Base-by-base conservation (phyloP, 2,329 filamentous ascomycete genomes). In the Paecilomyces sp. region DNA sequence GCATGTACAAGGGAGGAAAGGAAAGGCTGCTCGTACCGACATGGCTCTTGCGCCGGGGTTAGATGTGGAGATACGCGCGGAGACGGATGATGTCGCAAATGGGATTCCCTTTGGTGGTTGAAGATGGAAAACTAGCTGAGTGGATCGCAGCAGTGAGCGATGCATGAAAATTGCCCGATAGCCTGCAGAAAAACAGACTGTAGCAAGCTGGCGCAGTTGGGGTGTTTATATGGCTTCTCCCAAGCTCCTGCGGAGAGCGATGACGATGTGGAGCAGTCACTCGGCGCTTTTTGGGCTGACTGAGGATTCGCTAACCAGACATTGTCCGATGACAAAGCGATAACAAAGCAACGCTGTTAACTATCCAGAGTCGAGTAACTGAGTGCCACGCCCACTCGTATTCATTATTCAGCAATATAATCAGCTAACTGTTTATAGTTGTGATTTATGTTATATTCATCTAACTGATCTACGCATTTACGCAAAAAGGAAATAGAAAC, bases 1-100 rank as follows among this genome's bases (percentile, higher is more conserved):
- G n/a, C 8, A 47, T 11, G 9, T 9, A 15, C 3, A n/a, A 18
- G 41, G 31, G 13, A n/a, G 3, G 4, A 47, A 8, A 36, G 6
- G 33, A 56, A 36, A 47, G 50, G 51, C 22, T 30, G 24, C 57
- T 30, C 68, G 57, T 72, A 75, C 73, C 57, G 73, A 65, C 73
- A 75, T 75, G 55, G 60, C 70, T 68, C 68, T 67, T 31, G 60
- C 54, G 54, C 57, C 56, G 22, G 57, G 55, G 59, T 59, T 62
- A 58, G 30, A 25, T 67, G 68, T 59, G 64, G 65, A 58, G 65
- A 67, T 60, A 18, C 61, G 53, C 53, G 3, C 24, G 13, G 64
- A 62, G 63, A 33, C 65, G 61, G 56, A 61, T 56, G 5, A 11
- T 1, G 41, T 8, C 13, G 15, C n/a, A 18, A 47, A 8, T 18